phyloP scores from a whole-genome alignment of 2,329 filamentous ascomycete species.

The Amauroascus verrucosus region DNA sequence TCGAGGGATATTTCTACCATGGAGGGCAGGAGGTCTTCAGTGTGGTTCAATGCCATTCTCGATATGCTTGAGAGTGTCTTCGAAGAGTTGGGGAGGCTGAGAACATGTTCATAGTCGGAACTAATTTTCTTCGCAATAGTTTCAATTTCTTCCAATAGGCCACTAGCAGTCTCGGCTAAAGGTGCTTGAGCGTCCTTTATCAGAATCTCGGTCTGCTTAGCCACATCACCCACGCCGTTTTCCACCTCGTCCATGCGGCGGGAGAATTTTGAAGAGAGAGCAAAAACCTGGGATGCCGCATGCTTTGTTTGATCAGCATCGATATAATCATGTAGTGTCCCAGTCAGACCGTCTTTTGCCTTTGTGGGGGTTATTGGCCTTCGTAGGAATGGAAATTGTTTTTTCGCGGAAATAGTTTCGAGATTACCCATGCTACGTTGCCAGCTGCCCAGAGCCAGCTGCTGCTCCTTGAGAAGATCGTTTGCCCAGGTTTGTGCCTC shows the following conservation, averaged over 20 bases:
- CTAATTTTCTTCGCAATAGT: constrained; percentile 77
- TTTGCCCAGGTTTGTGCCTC: constrained; percentile 40
- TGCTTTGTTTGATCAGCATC: constrained; percentile 62
- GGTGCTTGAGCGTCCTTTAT: constrained; percentile 39
- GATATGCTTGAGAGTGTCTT: constrained; percentile 53
- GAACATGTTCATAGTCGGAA: constrained; percentile 70
- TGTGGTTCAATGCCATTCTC: constrained; percentile 54
- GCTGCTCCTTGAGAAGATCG: constrained; percentile 36
- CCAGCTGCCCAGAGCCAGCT: constrained; percentile 36
- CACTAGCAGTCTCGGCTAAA: constrained; percentile 52
- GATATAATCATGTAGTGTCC: constrained; percentile 64
- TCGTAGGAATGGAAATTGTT: constrained; percentile 35
- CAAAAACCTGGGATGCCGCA: constrained; percentile 56
- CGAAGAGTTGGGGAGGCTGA: constrained; percentile 57
- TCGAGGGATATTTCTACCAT: constrained; percentile 49
- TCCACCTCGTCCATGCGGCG: constrained; percentile 52
- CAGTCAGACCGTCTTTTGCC: constrained; percentile 38
- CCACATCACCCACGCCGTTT: constrained; percentile 49
- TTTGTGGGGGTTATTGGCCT: constrained; percentile 34
- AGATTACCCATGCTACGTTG: constrained; percentile 29
- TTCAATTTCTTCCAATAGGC: constrained; percentile 73
- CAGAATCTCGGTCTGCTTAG: constrained; percentile 41
- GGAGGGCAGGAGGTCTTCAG: constrained; percentile 52
- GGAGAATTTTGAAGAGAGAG: constrained; percentile 50
- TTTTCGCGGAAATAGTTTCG: constrained; percentile 34